Conservation (phyloP, 78 protist species). For the Pigoraptor vietnamica region DNA sequence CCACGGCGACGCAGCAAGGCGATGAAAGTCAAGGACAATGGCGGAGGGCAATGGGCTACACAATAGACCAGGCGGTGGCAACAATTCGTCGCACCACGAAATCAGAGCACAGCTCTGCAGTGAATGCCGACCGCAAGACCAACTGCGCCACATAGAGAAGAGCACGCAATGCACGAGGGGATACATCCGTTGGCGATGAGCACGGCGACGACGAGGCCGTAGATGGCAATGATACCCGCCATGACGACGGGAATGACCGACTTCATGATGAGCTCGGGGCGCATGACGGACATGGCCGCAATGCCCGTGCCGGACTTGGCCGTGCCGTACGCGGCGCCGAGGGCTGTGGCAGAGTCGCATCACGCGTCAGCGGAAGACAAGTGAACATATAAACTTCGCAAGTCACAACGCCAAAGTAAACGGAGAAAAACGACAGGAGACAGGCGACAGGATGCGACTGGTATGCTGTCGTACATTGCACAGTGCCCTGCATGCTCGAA, state of each 20-base stretch:
- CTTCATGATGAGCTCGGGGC: slow-evolving; percentile 93
- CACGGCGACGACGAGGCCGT: slow-evolving; percentile 97
- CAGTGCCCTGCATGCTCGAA: too few species aligned
- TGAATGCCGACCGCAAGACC: too few species aligned
- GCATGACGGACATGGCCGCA: slow-evolving; percentile 90
- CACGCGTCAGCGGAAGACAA: not conserved
- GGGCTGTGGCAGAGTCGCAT: slow-evolving; percentile 49
- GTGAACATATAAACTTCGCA: not conserved
- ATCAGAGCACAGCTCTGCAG: too few species aligned
- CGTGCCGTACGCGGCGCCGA: slow-evolving; percentile 99
- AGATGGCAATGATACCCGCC: slow-evolving; percentile 99
- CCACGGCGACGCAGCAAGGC: too few species aligned
- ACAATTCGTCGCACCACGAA: too few species aligned
- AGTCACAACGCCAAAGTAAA: not conserved
- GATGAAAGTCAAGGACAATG: not conserved
- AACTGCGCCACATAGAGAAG: slow-evolving; percentile 30
- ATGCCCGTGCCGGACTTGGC: slow-evolving; percentile 98
- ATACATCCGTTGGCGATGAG: slow-evolving; percentile 58
- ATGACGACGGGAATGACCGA: slow-evolving; percentile 90
- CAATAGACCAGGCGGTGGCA: too few species aligned
- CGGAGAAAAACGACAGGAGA: not conserved
- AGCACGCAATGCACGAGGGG: not conserved
- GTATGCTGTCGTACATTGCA: too few species aligned
- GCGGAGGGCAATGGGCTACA: too few species aligned
- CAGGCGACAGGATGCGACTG: not conserved